Evolutionary conservation across 805 yeast species (phyloP).

Genomic region (Tetrapisispora fleetii): DNA sequence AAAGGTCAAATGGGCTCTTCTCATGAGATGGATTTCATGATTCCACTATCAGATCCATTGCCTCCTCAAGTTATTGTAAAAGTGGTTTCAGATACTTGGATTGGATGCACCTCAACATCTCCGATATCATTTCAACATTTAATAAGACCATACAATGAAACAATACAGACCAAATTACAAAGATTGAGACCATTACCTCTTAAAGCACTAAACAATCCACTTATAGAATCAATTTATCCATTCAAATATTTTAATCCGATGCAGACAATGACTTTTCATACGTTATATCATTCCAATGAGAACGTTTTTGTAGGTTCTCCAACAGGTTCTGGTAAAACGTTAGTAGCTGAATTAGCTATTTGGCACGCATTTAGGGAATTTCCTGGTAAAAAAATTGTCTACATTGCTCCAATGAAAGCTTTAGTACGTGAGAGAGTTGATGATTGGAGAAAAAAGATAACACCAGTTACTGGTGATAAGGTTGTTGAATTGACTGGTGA

Average conservation of each 20-base stretch:
- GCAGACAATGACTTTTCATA: constrained; percentile 95
- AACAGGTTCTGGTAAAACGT: constrained; percentile 96
- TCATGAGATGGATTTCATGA: constrained; percentile 83
- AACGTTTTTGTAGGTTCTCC: constrained; percentile 94
- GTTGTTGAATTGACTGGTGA: constrained; percentile 92
- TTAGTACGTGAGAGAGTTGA: constrained; percentile 94
- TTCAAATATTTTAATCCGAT: constrained; percentile 92
- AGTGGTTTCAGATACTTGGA: constrained; percentile 78
- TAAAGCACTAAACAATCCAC: constrained; percentile 60
- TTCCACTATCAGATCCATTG: constrained; percentile 80
- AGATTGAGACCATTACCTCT: constrained; percentile 80
- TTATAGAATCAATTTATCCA: constrained; percentile 59
- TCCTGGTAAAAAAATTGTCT: constrained; percentile 79
- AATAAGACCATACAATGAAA: constrained; percentile 79
- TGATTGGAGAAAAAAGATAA: constrained; percentile 67
- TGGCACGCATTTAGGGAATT: constrained; percentile 88
- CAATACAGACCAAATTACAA: constrained; percentile 71
- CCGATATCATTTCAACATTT: constrained; percentile 84
- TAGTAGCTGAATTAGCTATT: constrained; percentile 92
- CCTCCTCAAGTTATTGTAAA: constrained; percentile 82
- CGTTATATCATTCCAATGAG: constrained; percentile 67
- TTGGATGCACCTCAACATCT: constrained; percentile 69
- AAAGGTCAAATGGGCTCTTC: constrained; percentile 41
- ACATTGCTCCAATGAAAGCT: constrained; percentile 90
- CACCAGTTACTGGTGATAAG: constrained; percentile 84